Evolutionary conservation across 2,329 filamentous ascomycete genomes (phyloP).

Genomic region (Aspergillus clavatus): DNA sequence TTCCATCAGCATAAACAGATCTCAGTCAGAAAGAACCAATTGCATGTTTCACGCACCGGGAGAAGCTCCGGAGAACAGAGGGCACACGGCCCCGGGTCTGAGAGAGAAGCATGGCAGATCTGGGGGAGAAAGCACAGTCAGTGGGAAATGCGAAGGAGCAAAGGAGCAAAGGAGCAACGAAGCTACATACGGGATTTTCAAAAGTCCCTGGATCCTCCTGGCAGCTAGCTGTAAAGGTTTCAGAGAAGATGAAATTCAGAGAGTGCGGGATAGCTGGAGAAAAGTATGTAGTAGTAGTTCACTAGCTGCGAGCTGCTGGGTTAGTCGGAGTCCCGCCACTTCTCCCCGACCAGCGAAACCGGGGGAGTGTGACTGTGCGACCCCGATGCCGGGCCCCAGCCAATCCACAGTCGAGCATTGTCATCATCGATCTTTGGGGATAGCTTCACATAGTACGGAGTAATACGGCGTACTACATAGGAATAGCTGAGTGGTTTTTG

Average conservation of each 20-base stretch:
- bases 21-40: conserved; percentile 1
- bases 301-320: too few species aligned
- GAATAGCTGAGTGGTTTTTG: neutral
- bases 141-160: neutral
- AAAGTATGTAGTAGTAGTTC: conserved; percentile 1
- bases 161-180: neutral
- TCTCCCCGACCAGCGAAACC: conserved; percentile 17
- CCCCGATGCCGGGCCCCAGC: conserved; percentile 5
- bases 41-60: conserved; percentile 13
- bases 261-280: neutral
- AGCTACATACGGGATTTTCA: neutral
- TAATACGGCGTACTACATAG: neutral
- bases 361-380: conserved; percentile 13
- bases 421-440: too few species aligned
- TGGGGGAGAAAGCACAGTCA: neutral
- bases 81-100: conserved; percentile 24
- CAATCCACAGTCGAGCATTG: conserved; percentile 13
- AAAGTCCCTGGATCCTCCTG: neutral
- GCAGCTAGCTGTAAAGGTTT: neutral
- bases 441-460: too few species aligned
- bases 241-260: neutral
- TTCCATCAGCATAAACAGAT: neutral
- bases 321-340: conserved; percentile 4
- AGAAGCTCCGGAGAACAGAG: conserved; percentile 23
- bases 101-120: conserved; percentile 10